Base-by-base conservation (phyloP, 2,329 filamentous ascomycete species). In the Penicillium occitanis region DNA sequence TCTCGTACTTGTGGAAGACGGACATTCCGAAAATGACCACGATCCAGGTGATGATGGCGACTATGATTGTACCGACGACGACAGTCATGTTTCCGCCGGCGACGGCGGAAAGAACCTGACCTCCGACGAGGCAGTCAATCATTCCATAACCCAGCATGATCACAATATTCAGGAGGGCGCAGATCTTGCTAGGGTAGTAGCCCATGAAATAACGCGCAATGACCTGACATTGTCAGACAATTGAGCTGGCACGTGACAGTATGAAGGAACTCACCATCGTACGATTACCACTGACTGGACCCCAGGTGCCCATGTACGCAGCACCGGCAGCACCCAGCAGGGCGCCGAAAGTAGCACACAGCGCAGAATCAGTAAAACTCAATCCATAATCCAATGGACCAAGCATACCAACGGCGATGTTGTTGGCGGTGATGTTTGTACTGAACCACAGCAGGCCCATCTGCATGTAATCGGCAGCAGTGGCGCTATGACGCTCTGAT, bases 61-160 rank as follows among this genome's bases (percentile, higher is more conserved):
- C 73, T 44, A 80, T 73, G 33, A 79, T 70, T 30, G 79, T 77
- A 1, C 78, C 78, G 50, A 80, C 72, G 25, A 79, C 68, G 14
- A 80, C 76, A 0, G 76, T 77, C 59, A 81, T 73, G 51, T 71
- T 68, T 1, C 74, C 78, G 3, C 74, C 78, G 37, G 75, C 77
- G 28, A 81, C 73, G 73, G 77, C 65, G 14, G 79, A 81, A 19
- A 82, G 71, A n/a, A 82, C 73, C 65, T 81, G 79, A 5, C 80
- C 80, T 51, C 78, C 79, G n/a, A 81, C 73, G 33, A 80, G 76
- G 42, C 73, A 74, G 69, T 78, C 79, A 63, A 81, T 75, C 72
- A 81, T 80, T 37, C 77, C 75, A 53, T 79, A 81, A 14, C 80
- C 80, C 19, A 80, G 61, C 70, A 79, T 79, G 60, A 79, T 79